These are phyloP conservation scores for Auxenochlorella pyrenoidosa DNA, from an alignment of 139 green algal species.

Conservation along the genomic window DNA sequence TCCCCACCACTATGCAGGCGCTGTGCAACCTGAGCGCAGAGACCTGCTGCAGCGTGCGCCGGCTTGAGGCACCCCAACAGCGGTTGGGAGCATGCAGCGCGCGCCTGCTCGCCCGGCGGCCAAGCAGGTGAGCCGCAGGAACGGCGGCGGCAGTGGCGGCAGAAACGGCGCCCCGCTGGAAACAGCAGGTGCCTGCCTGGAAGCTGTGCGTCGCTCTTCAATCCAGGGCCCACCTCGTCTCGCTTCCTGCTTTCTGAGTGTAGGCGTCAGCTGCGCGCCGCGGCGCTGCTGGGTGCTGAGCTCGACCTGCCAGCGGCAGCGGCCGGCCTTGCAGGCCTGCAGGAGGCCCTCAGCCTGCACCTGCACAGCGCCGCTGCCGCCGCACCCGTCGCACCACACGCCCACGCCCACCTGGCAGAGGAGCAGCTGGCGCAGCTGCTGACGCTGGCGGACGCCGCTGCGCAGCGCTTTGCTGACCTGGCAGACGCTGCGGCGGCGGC, in stretches of 20 bases:
- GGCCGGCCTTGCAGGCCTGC: neutral
- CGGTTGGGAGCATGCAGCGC: neutral
- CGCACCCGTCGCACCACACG: neutral
- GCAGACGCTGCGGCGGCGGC: constrained; percentile 10
- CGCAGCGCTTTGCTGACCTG: constrained; percentile 26
- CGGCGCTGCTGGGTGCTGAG: neutral
- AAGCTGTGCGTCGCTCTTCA: neutral
- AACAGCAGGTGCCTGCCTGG: neutral
- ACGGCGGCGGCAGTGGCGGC: neutral
- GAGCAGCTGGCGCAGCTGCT: constrained; percentile 2
- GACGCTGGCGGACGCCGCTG: neutral
- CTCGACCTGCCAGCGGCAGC: neutral
- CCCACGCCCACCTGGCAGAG: neutral
- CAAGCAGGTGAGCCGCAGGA: neutral
- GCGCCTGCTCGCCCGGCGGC: neutral
- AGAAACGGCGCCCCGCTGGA: neutral
- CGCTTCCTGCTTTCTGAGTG: neutral
- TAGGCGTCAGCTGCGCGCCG: neutral
- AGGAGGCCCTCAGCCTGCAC: neutral
- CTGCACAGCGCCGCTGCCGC: neutral
- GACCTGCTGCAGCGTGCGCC: constrained; percentile 11
- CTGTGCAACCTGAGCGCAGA: neutral
- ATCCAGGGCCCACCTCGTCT: neutral
- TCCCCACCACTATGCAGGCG: neutral
- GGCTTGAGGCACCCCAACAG: neutral